Conservation (phyloP, 352 stramenopile species). For the Globisporangium spinosum region DNA sequence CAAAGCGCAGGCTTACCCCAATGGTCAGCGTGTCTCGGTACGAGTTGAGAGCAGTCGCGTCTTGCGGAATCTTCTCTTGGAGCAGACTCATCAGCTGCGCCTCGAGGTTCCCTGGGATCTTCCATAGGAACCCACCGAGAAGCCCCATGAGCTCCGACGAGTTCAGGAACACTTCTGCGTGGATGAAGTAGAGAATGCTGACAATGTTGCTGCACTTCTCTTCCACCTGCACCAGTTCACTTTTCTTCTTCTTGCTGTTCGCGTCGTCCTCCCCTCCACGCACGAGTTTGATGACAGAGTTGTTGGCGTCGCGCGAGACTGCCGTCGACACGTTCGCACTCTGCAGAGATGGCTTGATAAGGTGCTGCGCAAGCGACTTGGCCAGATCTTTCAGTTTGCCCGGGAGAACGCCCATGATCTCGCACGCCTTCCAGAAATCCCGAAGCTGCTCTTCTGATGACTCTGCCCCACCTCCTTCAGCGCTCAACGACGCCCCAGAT, state of each 20-base stretch:
- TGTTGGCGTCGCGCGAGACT: slow-evolving; percentile 23
- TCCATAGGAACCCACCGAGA: slow-evolving; percentile 60
- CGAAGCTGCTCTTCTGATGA: slow-evolving; percentile 19
- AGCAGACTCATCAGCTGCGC: slow-evolving; percentile 56
- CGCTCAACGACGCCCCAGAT: background rate
- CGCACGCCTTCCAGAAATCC: slow-evolving; percentile 59
- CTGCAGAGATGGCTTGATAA: slow-evolving; percentile 54
- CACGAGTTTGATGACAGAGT: slow-evolving; percentile 25
- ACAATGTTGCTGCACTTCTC: slow-evolving; percentile 43
- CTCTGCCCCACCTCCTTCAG: background rate
- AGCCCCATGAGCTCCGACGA: slow-evolving; percentile 46
- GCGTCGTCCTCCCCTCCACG: slow-evolving; percentile 1
- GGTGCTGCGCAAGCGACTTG: slow-evolving; percentile 39
- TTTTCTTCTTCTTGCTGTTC: slow-evolving; percentile 13
- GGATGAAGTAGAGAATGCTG: slow-evolving; percentile 47
- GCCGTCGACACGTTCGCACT: slow-evolving; percentile 19
- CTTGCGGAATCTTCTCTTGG: slow-evolving; percentile 68
- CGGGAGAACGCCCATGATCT: slow-evolving; percentile 40
- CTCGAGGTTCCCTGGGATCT: slow-evolving; percentile 67
- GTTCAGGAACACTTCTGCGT: slow-evolving; percentile 43
- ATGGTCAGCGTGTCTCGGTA: slow-evolving; percentile 44
- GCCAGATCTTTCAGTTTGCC: slow-evolving; percentile 51
- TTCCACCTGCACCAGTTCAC: slow-evolving; percentile 27
- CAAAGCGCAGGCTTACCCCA: slow-evolving; percentile 25
- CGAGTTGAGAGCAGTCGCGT: slow-evolving; percentile 37